Evolutionary conservation across 1,139 yeast genomes (phyloP).

Genomic region (Candida sojae): DNA sequence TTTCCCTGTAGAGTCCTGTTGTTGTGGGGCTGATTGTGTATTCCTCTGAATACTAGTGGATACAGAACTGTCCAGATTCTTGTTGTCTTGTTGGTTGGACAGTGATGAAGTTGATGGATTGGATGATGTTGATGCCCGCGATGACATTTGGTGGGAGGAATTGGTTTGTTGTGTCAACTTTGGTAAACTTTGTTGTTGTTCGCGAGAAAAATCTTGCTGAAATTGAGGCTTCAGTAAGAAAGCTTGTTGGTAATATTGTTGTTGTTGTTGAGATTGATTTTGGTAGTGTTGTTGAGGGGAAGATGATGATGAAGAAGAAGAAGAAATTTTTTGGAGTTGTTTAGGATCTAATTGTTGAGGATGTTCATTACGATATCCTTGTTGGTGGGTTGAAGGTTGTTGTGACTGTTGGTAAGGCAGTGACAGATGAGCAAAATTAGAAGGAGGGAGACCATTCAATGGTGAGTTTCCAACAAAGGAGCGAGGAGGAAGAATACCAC

Average conservation of each 20-base stretch:
- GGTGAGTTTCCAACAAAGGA: conserved; percentile 8
- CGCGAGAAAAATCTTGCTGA: conserved; percentile 14
- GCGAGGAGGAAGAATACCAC: conserved; percentile 9
- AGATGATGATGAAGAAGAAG: conserved; percentile 11
- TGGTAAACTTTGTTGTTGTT: conserved; percentile 11
- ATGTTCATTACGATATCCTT: conserved; percentile 12
- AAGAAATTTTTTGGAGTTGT: conserved; percentile 16
- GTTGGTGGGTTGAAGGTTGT: conserved; percentile 11
- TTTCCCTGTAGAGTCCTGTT: conserved; percentile 21
- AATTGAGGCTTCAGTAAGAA: conserved; percentile 10
- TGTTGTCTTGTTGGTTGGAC: conserved; percentile 3
- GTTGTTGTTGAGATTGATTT: conserved; percentile 12
- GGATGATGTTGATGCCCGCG: conserved; percentile 4
- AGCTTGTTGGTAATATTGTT: conserved; percentile 17
- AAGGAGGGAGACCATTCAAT: conserved; percentile 10
- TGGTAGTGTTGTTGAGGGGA: conserved; percentile 14
- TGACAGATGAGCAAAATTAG: conserved; percentile 14
- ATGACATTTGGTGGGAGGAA: conserved; percentile 8
- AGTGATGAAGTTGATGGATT: neutral
- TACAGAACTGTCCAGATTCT: conserved; percentile 12
- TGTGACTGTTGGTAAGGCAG: conserved; percentile 8
- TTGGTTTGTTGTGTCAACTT: neutral
- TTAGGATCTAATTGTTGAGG: conserved; percentile 17
- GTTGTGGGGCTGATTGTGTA: conserved; percentile 12
- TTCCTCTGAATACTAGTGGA: conserved; percentile 16